A percentile compares a stretch with the other conserved stretches of the same genome.
Evolutionary conservation across 305 asterid genomes (phyloP).

Genomic region (Solanum hybrid): DNA sequence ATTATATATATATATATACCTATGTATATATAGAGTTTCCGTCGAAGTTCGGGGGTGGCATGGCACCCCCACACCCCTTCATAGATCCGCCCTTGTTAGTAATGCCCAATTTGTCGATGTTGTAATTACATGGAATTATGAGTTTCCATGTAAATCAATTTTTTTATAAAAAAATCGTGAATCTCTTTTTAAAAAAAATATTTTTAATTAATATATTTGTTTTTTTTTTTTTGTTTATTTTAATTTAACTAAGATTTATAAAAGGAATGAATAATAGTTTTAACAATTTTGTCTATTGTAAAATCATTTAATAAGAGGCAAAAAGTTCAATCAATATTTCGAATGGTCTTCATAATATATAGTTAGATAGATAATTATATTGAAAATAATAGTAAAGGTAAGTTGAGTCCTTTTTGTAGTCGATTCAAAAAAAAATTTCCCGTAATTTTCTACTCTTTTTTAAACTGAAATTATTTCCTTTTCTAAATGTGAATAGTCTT

Average conservation of each 20-base stretch:
- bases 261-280: neutral
- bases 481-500: neutral
- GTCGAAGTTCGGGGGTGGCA: too few species aligned
- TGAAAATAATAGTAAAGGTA: neutral
- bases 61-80: too few species aligned
- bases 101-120: neutral
- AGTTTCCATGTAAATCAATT: neutral
- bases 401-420: neutral
- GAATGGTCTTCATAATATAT: neutral
- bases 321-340: neutral
- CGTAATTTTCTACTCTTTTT: neutral
- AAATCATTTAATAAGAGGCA: neutral
- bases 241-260: neutral
- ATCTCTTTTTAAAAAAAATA: neutral
- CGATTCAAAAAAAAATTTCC: neutral
- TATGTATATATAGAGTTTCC: too few species aligned
- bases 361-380: neutral
- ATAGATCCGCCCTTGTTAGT: neutral
- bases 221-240: too few species aligned
- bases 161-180: neutral
- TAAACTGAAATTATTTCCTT: neutral
- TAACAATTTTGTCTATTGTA: neutral
- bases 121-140: neutral
- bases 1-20: too few species aligned
- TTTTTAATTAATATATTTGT: too few species aligned